These are phyloP conservation scores for Xylariaceae sp. DNA, from an alignment of 2,329 filamentous ascomycete genomes.

Conservation along the genomic window DNA sequence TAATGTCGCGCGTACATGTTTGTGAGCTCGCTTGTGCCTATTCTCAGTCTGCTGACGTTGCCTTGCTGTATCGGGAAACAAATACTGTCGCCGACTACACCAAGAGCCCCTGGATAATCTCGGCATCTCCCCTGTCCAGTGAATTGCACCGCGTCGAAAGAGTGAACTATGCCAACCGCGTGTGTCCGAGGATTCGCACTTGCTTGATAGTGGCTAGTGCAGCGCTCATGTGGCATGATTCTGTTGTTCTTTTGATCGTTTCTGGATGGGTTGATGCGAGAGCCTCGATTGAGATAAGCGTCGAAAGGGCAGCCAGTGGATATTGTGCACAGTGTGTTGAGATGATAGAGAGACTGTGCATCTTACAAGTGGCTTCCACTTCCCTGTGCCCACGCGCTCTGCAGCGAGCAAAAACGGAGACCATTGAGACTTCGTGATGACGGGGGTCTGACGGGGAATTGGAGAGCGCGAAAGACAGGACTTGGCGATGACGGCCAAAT, in stretches of 20 bases:
- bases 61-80: constrained; percentile 6
- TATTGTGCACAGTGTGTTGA: not conserved
- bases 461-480: not conserved
- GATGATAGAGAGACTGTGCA: no score
- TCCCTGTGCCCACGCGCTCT: not conserved
- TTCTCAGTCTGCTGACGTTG: constrained; percentile 11
- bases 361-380: not conserved
- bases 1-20: not conserved
- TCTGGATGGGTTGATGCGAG: not conserved
- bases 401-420: not conserved
- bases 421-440: not conserved
- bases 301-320: not conserved
- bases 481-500: constrained; percentile 12
- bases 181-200: no score
- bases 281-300: not conserved
- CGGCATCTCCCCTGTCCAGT: not conserved
- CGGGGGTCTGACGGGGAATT: not conserved
- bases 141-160: no score
- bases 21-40: constrained; percentile 1
- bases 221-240: not conserved
- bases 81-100: constrained; percentile 1
- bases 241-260: no score
- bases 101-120: constrained; percentile 6
- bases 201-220: constrained; percentile 8
- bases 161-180: no score